These are phyloP conservation scores for Yarrowia phangngaensis DNA, from an alignment of 805 yeast species.

Conservation along the genomic window DNA sequence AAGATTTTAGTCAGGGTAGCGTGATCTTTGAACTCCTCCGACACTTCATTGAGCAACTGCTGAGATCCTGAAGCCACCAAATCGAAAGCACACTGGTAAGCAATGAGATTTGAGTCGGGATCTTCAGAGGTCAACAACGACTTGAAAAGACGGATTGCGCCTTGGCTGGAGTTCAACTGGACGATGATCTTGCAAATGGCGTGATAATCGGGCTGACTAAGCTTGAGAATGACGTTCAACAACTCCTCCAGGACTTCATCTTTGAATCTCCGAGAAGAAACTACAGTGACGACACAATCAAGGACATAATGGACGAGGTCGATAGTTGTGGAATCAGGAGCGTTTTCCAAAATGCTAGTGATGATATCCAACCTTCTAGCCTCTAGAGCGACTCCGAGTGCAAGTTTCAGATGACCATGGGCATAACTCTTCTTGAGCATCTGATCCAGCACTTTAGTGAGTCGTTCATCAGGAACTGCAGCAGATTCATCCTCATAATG, in stretches of 20 bases:
- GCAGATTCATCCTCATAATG: conserved; percentile 41
- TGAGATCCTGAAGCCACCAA: conserved; percentile 88
- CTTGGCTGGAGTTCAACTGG: conserved; percentile 70
- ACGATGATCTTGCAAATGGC: conserved; percentile 81
- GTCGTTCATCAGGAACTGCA: conserved; percentile 49
- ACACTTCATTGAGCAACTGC: conserved; percentile 62
- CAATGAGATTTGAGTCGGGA: conserved; percentile 52
- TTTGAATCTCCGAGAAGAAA: conserved; percentile 64
- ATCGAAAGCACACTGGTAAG: conserved; percentile 93
- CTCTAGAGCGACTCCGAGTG: conserved; percentile 87
- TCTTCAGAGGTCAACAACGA: conserved; percentile 46
- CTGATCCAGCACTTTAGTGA: conserved; percentile 69
- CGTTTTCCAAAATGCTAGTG: conserved; percentile 39
- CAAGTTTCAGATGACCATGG: conserved; percentile 69
- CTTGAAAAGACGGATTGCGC: conserved; percentile 67
- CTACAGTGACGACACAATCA: conserved; percentile 59
- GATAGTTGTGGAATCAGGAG: conserved; percentile 2
- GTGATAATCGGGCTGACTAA: conserved; percentile 72
- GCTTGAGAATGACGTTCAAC: conserved; percentile 55
- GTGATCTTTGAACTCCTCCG: conserved; percentile 37
- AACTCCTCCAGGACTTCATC: conserved; percentile 58
- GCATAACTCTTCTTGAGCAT: conserved; percentile 79
- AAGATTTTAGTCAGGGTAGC: conserved; percentile 60
- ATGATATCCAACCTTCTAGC: conserved; percentile 81
- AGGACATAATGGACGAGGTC: conserved; percentile 66